Base-by-base conservation (phyloP, 2,329 filamentous ascomycete genomes). In the Metarhizium anisopliae region DNA sequence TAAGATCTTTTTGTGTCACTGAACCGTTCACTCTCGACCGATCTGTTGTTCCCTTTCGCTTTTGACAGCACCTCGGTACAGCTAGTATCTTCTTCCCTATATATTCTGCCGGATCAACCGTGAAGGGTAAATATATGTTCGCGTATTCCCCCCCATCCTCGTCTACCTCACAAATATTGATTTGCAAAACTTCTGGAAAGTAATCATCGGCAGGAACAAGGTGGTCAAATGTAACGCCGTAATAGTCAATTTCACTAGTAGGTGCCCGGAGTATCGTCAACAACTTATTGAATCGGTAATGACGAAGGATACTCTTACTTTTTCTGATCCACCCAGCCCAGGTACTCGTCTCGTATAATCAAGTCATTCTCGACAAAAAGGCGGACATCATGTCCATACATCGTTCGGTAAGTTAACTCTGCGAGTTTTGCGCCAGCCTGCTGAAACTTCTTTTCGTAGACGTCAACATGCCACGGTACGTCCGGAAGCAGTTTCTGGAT, bases 91-190 rank as follows among this genome's bases (percentile, higher is more conserved):
- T 73, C 61, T 70, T 70, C 29, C 71, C 70, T 47, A 57, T 64
- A 58, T 71, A 76, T 7, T 73, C 69, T 32, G 59, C 62, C 16
- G 67, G 61, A 59, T 75, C 61, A 11, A 74, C 64, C 10, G 58
- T 47, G 56, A 74, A 73, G 3, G 56, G 62, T 47, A 72, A 60
- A 52, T 60, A 59, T 50, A 63, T 59, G 42, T 72, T 74, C 53
- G 69, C 70, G 59, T 72, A 73, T 29, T 43, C 59, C 4, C 61
- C 65, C 1, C 57, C 54, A 53, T 65, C 62, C 14, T 56, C 63
- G 20, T 75, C 71, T 35, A 72, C 61, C 65, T 76, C 72, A 50
- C 72, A 61, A 52, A 76, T 73, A 49, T 73, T 74, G 49, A 75
- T 70, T 59, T 72, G 67, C 18, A 75, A 58, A 1, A 74, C 70